Evolutionary conservation across 495 filamentous ascomycete species (phyloP), one percentile per base, ranked within the genome.

Genomic region (Oleoguttula mirabilis): DNA sequence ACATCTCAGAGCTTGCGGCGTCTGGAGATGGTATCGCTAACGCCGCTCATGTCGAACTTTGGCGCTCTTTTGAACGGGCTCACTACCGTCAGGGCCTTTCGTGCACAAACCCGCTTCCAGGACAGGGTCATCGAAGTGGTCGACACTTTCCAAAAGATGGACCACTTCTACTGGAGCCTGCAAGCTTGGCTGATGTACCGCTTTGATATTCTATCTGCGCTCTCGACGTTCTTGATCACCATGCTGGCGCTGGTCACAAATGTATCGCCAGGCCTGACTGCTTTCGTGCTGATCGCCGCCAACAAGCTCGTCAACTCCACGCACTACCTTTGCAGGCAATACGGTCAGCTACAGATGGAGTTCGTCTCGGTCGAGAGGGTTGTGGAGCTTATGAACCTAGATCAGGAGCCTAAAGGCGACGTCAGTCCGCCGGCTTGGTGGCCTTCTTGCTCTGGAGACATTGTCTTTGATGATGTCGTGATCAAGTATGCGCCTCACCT

Each of bases 161-260:
- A 92, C 54, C 84, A 92, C 59, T 86, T 92, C 62, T 92, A 87
- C 62, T 92, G 84, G 84, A 80, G 73, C 35, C 65, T 88, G 5
- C 83, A 88, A 52, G 71, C 74, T 20, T 92, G 84, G 84, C 66
- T 92, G 6, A 76, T 73, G 54, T 84, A 77, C 51, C 79, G 84
- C 22, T 88, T 84, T 48, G 80, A 84, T 55, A 55, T 66, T 30
- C 59, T 88, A 10, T 83, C 82, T 1, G 79, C 77, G 0, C 48
- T 68, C 15, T 82, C 82, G 10, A 84, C 79, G 0, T 84, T 88
- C 43, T 55, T 72, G 2, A 59, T 92, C 20, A 83, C 82, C 1
- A 60, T 75, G 19, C 61, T 87, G 10, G 83, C 83, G 4, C 60
- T 92, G 10, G 78, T 72, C 51, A 77, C 75, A 2, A 69, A 72